Base-by-base conservation (phyloP, 2,329 filamentous ascomycete species). In the Hysterium pulicare region DNA sequence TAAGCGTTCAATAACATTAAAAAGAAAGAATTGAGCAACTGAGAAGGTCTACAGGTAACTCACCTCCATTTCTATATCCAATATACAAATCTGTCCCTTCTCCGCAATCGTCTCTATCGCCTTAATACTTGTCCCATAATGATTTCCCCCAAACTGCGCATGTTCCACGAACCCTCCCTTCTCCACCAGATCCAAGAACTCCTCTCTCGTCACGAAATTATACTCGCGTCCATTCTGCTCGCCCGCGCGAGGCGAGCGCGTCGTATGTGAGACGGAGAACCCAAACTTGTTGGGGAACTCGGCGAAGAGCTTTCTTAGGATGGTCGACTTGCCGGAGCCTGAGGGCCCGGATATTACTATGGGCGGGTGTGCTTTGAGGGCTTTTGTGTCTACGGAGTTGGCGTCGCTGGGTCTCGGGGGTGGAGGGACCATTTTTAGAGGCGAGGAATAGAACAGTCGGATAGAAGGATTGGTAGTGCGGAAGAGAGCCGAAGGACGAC, bases 51-150 rank as follows among this genome's bases (percentile, higher is more conserved):
- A n/a, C n/a, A n/a, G n/a, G 28, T 13, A 8, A 56, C 71, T 24
- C 64, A 85, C 83, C 80, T 95, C 90, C 88, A 96, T 95, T 76
- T 96, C 91, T 62, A 96, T 97, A 66, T 97, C 91, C 54, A 96
- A 73, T 36, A 96, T 82, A 48, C 90, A 91, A 32, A 90, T 81
- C 58, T 77, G 78, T 15, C 83, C 84, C 70, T 83, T 81, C 47
- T 80, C 78, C 2, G 78, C 78, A 64, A 90, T 83, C 58, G 87
- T 81, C 66, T 84, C 78, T 49, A 95, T 88, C 21, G 88, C 88
- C 67, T 78, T 75, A 60, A 88, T 83, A 63, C 82, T 87, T 4
- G 90, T 95, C 43, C 90, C 90, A 70, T 96, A 96, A 60, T 81
- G 74, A 71, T 96, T 95, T 41, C 82, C 83, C 31, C 89, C 83